phyloP scores from a whole-genome alignment of 371 early-diverging fungal species.

The Mortierella sp. region DNA sequence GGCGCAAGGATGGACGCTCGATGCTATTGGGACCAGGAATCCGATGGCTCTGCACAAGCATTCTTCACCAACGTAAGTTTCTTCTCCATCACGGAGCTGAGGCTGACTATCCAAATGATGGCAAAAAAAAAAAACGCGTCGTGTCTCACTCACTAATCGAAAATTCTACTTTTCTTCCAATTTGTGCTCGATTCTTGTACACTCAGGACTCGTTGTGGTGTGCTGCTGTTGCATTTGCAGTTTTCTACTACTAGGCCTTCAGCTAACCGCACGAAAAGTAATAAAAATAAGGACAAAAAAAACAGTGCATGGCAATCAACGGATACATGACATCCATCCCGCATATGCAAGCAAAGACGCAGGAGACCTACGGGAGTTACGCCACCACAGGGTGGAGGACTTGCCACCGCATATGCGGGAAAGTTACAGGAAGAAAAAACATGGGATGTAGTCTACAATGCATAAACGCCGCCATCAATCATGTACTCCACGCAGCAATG shows the following conservation, averaged over 20 bases:
- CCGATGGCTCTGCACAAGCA: constrained; percentile 77
- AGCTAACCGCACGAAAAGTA: background rate
- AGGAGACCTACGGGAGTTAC: background rate
- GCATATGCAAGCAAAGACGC: background rate
- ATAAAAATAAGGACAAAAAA: background rate
- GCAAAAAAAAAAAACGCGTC: background rate
- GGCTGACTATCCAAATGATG: too few relatives aligned
- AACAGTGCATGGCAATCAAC: background rate
- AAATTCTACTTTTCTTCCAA: background rate
- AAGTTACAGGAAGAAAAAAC: too few relatives aligned
- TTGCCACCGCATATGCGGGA: too few relatives aligned
- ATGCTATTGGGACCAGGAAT: constrained; percentile 80
- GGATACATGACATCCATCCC: background rate
- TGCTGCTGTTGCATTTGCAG: constrained; percentile 41
- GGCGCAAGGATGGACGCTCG: constrained; percentile 76
- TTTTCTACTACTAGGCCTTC: constrained; percentile 45
- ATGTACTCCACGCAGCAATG: too few relatives aligned
- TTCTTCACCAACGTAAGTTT: constrained; percentile 72
- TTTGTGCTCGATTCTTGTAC: background rate
- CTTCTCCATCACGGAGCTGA: background rate
- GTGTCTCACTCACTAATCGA: background rate
- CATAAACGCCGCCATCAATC: too few relatives aligned
- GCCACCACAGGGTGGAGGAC: background rate
- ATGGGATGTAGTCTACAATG: too few relatives aligned
- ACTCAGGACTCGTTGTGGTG: constrained; percentile 56